Base-by-base conservation (phyloP, 331 rosid genomes). In the Malus hybrid region DNA sequence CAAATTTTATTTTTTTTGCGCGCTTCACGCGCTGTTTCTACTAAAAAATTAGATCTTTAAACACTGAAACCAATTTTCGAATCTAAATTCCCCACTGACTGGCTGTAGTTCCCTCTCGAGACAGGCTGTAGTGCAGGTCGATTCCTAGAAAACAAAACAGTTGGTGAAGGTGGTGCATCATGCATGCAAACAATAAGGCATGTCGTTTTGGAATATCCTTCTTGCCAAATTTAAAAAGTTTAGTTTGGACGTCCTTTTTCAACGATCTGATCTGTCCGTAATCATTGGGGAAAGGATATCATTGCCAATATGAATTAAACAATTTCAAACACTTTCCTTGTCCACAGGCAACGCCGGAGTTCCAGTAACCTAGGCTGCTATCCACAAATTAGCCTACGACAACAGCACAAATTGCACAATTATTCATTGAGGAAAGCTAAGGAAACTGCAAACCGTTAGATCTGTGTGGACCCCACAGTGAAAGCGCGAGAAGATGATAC, bases 11-110 rank as follows among this genome's bases (percentile, higher is more conserved):
- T 7, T 8, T 8, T 36, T 36, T 36, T 8, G 11, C 0, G 3
- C 3, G 0, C 0, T 36, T 36, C 44, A 36, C 3, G 44, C 44
- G 8, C 11, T 36, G 44, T 36, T 36, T 36, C 44, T 36, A 36
- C 11, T 36, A 36, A 36, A 36, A 33, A 8, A 36, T 36, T 36
- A 36, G 3, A 36, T 7, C 44, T 36, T 8, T 36, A 1, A 2
- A 36, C 44, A 36, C 44, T 8, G 11, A 36, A 36, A 36, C 44
- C 44, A 36, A 36, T 8, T 36, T 36, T 36, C 44, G 44, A 36
- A 36, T 86, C 73, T 63, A 85, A 74, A 81, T 83, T 2, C 10
- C 10, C 58, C 11, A 53, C 22, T 15, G 44, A 36, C 44, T 36
- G 44, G 44, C 44, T 39, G 44, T 39, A n/a, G 53, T 39, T 20